Evolutionary conservation across 352 stramenopile genomes (phyloP).

Genomic region (Pythium brassicae): DNA sequence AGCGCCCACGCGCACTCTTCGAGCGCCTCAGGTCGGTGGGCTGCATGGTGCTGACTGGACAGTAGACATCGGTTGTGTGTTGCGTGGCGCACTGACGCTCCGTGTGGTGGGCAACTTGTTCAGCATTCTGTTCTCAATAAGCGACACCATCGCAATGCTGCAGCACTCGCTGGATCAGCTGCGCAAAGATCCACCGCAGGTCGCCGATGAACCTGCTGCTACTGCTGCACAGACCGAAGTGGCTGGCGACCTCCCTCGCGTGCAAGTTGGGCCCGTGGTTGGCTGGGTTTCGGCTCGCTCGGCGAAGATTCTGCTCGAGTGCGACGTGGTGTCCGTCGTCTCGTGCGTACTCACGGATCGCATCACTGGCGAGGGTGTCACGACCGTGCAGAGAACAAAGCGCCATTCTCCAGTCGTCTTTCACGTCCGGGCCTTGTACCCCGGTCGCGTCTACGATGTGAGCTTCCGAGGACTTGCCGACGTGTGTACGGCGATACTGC

Average conservation of each 20-base stretch:
- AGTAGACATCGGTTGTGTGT: neutral
- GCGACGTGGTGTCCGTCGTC: slow-evolving; percentile 28
- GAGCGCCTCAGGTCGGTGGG: slow-evolving; percentile 35
- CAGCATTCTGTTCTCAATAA: slow-evolving; percentile 48
- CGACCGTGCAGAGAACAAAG: slow-evolving; percentile 6
- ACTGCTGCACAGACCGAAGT: neutral
- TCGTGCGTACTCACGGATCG: slow-evolving; percentile 34
- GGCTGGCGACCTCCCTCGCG: neutral
- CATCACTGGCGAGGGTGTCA: slow-evolving; percentile 18
- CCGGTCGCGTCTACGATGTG: slow-evolving; percentile 37
- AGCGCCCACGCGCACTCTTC: slow-evolving; percentile 48
- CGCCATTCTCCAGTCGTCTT: slow-evolving; percentile 25
- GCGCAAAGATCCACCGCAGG: neutral
- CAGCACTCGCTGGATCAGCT: slow-evolving; percentile 20
- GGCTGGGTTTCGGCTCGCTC: slow-evolving; percentile 26
- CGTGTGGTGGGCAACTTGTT: neutral
- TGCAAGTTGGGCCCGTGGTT: slow-evolving; percentile 39
- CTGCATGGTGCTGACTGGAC: too few species aligned
- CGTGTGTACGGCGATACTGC: neutral
- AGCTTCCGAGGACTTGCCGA: slow-evolving; percentile 22
- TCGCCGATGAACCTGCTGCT: neutral
- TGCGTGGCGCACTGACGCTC: neutral
- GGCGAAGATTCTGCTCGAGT: slow-evolving; percentile 39
- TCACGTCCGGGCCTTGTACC: slow-evolving; percentile 18
- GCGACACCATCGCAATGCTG: slow-evolving; percentile 27